A percentile compares a stretch with the other conserved stretches of the same genome.
Conservation (phyloP, 2,329 filamentous ascomycete species). For the Pseudogymnoascus sp. region DNA sequence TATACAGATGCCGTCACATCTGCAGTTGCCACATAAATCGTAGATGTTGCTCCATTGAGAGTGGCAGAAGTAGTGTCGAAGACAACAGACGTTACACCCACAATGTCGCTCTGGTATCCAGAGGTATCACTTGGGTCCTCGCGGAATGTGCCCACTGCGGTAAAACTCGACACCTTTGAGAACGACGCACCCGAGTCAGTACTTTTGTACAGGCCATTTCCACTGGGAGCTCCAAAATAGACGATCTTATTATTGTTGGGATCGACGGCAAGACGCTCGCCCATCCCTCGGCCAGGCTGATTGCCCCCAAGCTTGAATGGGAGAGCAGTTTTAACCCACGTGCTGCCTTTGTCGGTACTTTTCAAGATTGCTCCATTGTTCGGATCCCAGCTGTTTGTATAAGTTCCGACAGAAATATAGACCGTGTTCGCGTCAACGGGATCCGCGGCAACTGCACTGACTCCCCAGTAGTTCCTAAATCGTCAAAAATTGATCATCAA, state of each 20-base stretch:
- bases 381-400: slow-evolving; percentile 55
- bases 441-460: slow-evolving; percentile 51
- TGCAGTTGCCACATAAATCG: slow-evolving; percentile 50
- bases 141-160: slow-evolving; percentile 42
- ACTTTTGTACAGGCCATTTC: slow-evolving; percentile 52
- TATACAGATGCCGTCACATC: slow-evolving; percentile 49
- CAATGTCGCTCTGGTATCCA: slow-evolving; percentile 40
- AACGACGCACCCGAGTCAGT: slow-evolving; percentile 49
- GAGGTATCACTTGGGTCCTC: slow-evolving; percentile 38
- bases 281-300: slow-evolving; percentile 54
- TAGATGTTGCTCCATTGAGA: slow-evolving; percentile 41
- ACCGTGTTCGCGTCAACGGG: slow-evolving; percentile 45
- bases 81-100: slow-evolving; percentile 46
- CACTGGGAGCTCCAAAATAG: slow-evolving; percentile 52
- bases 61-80: slow-evolving; percentile 46
- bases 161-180: slow-evolving; percentile 45
- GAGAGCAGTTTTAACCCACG: slow-evolving; percentile 43
- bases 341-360: slow-evolving; percentile 46
- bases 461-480: slow-evolving; percentile 46
- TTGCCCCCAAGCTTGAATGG: slow-evolving; percentile 56
- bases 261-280: slow-evolving; percentile 52
- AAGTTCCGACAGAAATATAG: slow-evolving; percentile 49
- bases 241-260: slow-evolving; percentile 49
- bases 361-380: slow-evolving; percentile 47
- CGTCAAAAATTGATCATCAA: neutral